Evolutionary conservation across 192 early-diverging fungal species (phyloP), one percentile per base, ranked within the genome.

Genomic region (Phlyctochytrium planicorne): DNA sequence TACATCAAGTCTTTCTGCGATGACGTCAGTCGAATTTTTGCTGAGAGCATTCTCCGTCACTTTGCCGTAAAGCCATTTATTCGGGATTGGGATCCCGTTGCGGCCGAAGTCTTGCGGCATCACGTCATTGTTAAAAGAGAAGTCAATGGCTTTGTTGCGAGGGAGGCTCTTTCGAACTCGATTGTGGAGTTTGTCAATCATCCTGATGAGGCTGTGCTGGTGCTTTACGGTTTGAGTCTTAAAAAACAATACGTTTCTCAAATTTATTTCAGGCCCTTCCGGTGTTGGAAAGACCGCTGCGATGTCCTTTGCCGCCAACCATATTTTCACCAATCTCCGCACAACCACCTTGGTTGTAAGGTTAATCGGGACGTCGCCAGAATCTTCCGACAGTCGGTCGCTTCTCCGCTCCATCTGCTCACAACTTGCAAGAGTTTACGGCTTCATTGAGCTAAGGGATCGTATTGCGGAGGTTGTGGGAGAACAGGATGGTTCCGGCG

Each of bases 41-140:
- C 55, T 27, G 70, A 72, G 31, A 66, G 70, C 31, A 66, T 72
- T 61, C 17, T 72, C 63, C 65, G 63, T 34, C 70, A 72, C 27
- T 1, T 35, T 56, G 33, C 30, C 3, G 40, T 40, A 2, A 4
- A 30, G n/a, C 3, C 59, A 1, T 25, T 35, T 27, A 17, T 29
- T 29, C 55, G 55, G 20, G 55, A 57, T 57, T 57, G 55, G 34
- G 59, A 64, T 2, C 53, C 16, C 4, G 56, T 71, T 32, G 55
- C 29, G 23, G 53, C n/a, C 31, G 70, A 72, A 34, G 60, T 67
- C 35, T 34, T 60, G 25, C 32, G 52, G 34, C 70, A 72, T 61
- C n/a, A 24, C n/a, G 24, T 23, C 23, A 47, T 40, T 2, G 64
- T 72, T 1, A 31, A 50, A 36, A 25, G 31, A 33, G 59, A 72